These are phyloP conservation scores for Leccinum longicurvipes DNA, from an alignment of 768 basidiomycete species.

Conservation along the genomic window DNA sequence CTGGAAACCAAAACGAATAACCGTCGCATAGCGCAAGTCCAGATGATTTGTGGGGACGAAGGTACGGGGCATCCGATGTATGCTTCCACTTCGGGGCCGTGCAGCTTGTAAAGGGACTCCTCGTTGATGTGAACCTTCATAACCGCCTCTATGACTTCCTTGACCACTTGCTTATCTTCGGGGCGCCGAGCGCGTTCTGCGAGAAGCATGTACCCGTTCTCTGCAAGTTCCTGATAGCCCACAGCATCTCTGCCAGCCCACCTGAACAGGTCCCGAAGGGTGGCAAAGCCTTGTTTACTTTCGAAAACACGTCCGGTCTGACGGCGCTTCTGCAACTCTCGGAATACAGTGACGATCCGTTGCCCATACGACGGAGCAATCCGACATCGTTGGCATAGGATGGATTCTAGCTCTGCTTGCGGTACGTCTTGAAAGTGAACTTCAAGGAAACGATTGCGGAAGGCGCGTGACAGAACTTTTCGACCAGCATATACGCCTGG, in stretches of 20 bases:
- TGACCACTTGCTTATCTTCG: slow-evolving; percentile 87
- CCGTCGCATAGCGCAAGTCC: slow-evolving; percentile 93
- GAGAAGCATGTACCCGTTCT: slow-evolving; percentile 96
- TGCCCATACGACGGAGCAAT: slow-evolving; percentile 94
- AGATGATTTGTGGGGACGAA: slow-evolving; percentile 57
- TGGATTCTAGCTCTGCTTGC: slow-evolving; percentile 87
- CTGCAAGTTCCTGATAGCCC: slow-evolving; percentile 88
- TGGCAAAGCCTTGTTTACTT: slow-evolving; percentile 95
- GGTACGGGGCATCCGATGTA: slow-evolving; percentile 58
- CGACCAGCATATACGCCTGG: slow-evolving; percentile 93
- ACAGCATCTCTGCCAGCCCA: slow-evolving; percentile 93
- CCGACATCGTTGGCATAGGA: slow-evolving; percentile 86
- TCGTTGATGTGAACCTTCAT: slow-evolving; percentile 88
- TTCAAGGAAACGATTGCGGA: slow-evolving; percentile 95
- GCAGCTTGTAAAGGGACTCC: slow-evolving; percentile 59
- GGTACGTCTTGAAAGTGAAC: slow-evolving; percentile 98
- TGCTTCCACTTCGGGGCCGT: slow-evolving; percentile 38
- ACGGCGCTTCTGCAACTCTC: slow-evolving; percentile 87
- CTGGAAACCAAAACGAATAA: slow-evolving; percentile 80
- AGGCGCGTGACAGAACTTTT: slow-evolving; percentile 92
- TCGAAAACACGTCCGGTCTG: slow-evolving; percentile 93
- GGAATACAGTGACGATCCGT: slow-evolving; percentile 88
- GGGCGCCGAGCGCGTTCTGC: slow-evolving; percentile 83
- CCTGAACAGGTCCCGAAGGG: slow-evolving; percentile 92
- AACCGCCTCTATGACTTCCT: slow-evolving; percentile 85